Conservation (phyloP, 2,329 filamentous ascomycete species). For the Cryphonectria parasitica region DNA sequence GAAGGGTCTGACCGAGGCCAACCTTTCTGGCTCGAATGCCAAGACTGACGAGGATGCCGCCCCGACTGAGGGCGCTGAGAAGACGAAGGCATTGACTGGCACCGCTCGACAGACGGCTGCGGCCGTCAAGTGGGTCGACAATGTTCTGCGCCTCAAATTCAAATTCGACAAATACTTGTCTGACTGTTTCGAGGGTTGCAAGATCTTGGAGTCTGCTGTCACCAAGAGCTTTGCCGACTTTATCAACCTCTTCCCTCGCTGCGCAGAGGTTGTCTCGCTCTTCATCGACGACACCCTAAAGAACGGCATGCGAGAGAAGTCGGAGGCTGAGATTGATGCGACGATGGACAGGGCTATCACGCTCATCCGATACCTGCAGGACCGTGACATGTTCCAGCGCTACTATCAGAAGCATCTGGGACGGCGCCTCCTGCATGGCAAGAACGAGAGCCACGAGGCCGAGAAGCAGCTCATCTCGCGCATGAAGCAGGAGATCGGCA, state of each 20-base stretch:
- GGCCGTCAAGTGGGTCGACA: constrained; percentile 94
- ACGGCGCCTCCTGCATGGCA: constrained; percentile 82
- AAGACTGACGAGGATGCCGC: constrained; percentile 47
- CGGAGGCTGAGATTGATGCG: constrained; percentile 81
- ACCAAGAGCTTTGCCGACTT: constrained; percentile 89
- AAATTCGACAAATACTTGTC: constrained; percentile 85
- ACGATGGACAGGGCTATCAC: constrained; percentile 89
- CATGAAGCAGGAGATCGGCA: constrained; percentile 96
- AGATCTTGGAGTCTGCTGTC: constrained; percentile 77
- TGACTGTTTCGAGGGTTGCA: constrained; percentile 73
- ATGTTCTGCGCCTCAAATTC: constrained; percentile 81
- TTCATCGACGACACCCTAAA: constrained; percentile 98
- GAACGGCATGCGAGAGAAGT: constrained; percentile 90
- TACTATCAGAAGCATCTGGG: constrained; percentile 99
- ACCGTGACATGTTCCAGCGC: constrained; percentile 93
- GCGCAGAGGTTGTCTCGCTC: constrained; percentile 90
- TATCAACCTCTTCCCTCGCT: constrained; percentile 85
- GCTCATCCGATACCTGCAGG: constrained; percentile 82
- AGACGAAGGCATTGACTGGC: constrained; percentile 55
- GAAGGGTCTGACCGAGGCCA: constrained; percentile 60
- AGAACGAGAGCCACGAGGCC: constrained; percentile 86
- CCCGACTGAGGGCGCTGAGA: constrained; percentile 49
- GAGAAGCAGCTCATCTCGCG: constrained; percentile 95
- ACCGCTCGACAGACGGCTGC: constrained; percentile 81
- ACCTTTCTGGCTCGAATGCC: constrained; percentile 49